A percentile compares a stretch with the other conserved stretches of the same genome.
These are phyloP conservation scores for Schizophyllum amplum DNA, from an alignment of 1,284 basidiomycete species.

Conservation along the genomic window DNA sequence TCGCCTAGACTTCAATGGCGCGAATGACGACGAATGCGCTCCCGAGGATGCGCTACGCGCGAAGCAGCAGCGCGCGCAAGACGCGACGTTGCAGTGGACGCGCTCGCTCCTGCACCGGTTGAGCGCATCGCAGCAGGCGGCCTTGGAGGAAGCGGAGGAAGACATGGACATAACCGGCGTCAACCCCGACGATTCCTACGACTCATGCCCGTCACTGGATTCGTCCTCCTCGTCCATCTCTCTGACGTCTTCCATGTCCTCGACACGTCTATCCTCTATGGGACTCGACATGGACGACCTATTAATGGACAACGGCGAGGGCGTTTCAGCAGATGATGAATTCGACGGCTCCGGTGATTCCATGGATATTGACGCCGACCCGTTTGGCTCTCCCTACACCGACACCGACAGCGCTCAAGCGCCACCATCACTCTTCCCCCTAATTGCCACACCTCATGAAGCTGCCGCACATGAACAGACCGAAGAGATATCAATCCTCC, in stretches of 20 bases:
- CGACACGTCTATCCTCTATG: constrained; percentile 17
- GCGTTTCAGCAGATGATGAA: constrained; percentile 10
- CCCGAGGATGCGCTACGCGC: not conserved
- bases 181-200: constrained; percentile 9
- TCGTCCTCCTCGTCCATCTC: constrained; percentile 11
- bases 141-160: not conserved
- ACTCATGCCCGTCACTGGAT: constrained; percentile 10
- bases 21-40: constrained; percentile 1
- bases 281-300: constrained; percentile 18
- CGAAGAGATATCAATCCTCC: constrained; percentile 2
- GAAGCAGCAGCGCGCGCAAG: constrained; percentile 8
- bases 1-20: constrained; percentile 25
- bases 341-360: constrained; percentile 4
- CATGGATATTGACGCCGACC: not conserved
- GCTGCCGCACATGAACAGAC: not conserved
- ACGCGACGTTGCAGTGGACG: constrained; percentile 11
- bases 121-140: not conserved
- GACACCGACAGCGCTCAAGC: constrained; percentile 1
- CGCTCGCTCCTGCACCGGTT: constrained; percentile 3
- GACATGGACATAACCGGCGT: constrained; percentile 12
- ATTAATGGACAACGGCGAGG: constrained; percentile 10
- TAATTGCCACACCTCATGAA: not conserved
- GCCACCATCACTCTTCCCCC: not conserved
- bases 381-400: constrained; percentile 4
- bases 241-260: constrained; percentile 8